Conservation (phyloP, 1,284 basidiomycete genomes). For the Athelia sp. region DNA sequence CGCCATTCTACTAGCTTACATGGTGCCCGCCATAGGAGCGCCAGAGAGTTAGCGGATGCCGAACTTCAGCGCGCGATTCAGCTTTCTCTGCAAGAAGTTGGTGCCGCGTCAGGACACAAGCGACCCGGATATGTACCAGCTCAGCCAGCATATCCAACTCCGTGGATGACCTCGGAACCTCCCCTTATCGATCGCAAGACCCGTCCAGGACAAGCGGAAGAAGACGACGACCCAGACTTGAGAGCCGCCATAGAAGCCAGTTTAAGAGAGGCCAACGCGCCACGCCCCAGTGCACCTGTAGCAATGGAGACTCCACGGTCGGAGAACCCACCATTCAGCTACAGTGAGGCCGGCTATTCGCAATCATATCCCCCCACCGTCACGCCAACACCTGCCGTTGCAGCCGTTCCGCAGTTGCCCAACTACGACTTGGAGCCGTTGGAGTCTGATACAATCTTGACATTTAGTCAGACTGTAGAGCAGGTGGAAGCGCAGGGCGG, state of each 20-base stretch:
- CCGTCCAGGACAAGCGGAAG: conserved; percentile 35
- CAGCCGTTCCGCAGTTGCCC: conserved; percentile 49
- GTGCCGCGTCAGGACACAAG: conserved; percentile 39
- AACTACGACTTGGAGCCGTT: conserved; percentile 75
- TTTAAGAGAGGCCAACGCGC: conserved; percentile 78
- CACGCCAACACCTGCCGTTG: conserved; percentile 39
- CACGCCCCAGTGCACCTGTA: conserved; percentile 73
- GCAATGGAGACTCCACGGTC: conserved; percentile 48
- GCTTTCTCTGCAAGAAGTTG: conserved; percentile 81
- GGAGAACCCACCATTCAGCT: conserved; percentile 35
- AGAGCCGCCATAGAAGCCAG: conserved; percentile 95
- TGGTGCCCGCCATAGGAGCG: conserved; percentile 43
- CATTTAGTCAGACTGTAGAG: conserved; percentile 86
- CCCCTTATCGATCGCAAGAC: conserved; percentile 58
- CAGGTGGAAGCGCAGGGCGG: conserved; percentile 79
- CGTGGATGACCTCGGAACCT: conserved; percentile 67
- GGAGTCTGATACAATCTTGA: conserved; percentile 81
- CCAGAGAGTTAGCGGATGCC: conserved; percentile 73
- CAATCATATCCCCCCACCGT: conserved; percentile 41
- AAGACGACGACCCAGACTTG: conserved; percentile 90
- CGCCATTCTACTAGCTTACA: conserved; percentile 47
- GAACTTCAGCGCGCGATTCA: conserved; percentile 94
- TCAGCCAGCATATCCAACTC: conserved; percentile 39
- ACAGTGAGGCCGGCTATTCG: conserved; percentile 30
- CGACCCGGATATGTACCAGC: conserved; percentile 67